Percentiles rank a stretch among this genome's conserved stretches.
Conservation (phyloP, 768 basidiomycete genomes). For the Auriscalpium orientale region DNA sequence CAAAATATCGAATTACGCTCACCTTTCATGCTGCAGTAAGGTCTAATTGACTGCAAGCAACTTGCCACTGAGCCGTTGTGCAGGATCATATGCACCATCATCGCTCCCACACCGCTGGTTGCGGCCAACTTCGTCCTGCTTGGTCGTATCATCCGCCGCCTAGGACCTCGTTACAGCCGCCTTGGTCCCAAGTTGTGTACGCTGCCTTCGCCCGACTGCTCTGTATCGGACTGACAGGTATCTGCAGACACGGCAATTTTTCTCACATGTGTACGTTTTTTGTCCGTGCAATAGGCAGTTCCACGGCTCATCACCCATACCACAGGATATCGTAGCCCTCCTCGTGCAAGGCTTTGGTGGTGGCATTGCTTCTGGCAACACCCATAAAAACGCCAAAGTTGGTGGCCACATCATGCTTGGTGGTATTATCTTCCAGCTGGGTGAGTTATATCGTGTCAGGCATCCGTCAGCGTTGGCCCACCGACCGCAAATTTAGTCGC, state of each 20-base stretch:
- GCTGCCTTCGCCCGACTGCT: constrained; percentile 1
- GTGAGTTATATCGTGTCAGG: background rate
- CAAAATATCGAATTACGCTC: constrained; percentile 15
- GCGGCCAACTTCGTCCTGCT: constrained; percentile 16
- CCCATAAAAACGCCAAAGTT: background rate
- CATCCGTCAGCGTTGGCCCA: background rate
- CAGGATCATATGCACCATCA: constrained; percentile 26
- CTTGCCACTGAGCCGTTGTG: background rate
- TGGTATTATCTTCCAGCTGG: constrained; percentile 11
- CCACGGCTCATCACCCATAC: background rate
- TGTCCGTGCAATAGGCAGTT: no score
- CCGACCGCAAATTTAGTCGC: constrained; percentile 1
- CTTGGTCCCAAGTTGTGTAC: constrained; percentile 6
- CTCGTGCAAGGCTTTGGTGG: constrained; percentile 7
- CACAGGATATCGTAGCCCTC: constrained; percentile 10
- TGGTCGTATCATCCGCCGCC: constrained; percentile 8
- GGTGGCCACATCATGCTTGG: constrained; percentile 9
- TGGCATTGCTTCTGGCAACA: background rate
- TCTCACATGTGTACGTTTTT: constrained; percentile 6
- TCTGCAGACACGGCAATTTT: constrained; percentile 6
- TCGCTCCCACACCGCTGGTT: constrained; percentile 17
- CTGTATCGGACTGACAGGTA: background rate
- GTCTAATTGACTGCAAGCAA: background rate
- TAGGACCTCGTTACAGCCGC: constrained; percentile 18
- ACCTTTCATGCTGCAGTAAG: constrained; percentile 36